A percentile compares a stretch with the other conserved stretches of the same genome.
phyloP scores from a whole-genome alignment of 805 yeast genomes.

The Kuraishia molischiana region DNA sequence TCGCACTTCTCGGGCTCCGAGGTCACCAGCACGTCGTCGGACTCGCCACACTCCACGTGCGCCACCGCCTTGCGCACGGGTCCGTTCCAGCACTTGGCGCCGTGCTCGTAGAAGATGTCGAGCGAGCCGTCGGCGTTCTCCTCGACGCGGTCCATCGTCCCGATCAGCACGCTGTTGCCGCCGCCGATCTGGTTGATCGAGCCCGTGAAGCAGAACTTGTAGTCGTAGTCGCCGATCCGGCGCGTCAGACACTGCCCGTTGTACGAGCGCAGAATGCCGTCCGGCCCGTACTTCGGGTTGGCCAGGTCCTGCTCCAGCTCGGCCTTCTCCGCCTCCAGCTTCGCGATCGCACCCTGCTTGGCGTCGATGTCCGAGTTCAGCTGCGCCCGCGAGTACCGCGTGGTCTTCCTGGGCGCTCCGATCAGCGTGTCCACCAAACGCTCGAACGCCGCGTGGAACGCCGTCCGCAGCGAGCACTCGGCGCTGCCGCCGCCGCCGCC shows the following conservation, averaged over 20 bases:
- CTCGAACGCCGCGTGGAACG: background rate
- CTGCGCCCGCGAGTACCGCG: background rate
- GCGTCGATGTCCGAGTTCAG: background rate
- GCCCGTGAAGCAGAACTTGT: conserved; percentile 50
- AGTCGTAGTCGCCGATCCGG: conserved; percentile 61
- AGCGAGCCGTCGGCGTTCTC: conserved; percentile 8
- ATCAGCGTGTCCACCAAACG: background rate
- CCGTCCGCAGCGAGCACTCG: background rate
- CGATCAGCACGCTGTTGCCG: conserved; percentile 41
- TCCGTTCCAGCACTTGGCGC: conserved; percentile 92
- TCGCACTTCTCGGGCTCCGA: conserved; percentile 86
- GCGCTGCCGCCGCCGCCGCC: background rate
- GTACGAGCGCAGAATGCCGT: conserved; percentile 54
- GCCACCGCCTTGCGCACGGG: conserved; percentile 69
- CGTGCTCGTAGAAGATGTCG: conserved; percentile 34
- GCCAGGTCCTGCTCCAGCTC: conserved; percentile 3
- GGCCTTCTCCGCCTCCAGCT: background rate
- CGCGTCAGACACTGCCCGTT: conserved; percentile 35
- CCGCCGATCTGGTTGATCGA: conserved; percentile 43
- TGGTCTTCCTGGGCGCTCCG: background rate
- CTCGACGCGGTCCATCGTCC: conserved; percentile 16
- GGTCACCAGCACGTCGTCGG: conserved; percentile 48
- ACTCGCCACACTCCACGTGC: conserved; percentile 56
- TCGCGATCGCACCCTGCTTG: background rate
- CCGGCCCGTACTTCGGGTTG: conserved; percentile 39